Base-by-base conservation (phyloP, 2,329 filamentous ascomycete genomes). In the Cladosporium sp. region DNA sequence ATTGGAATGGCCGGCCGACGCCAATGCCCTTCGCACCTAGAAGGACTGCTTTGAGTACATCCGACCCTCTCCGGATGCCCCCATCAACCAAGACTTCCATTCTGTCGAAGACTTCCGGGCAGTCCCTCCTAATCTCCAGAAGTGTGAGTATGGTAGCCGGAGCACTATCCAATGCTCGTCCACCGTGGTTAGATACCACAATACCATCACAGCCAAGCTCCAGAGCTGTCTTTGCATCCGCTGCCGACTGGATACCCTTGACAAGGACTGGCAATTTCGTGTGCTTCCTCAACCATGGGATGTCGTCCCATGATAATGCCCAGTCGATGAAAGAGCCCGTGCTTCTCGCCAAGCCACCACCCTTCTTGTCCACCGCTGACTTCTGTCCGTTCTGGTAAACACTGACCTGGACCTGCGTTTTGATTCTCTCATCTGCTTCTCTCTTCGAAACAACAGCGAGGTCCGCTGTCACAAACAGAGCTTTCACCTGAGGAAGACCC, bases 31-130 rank as follows among this genome's bases (percentile, higher is more conserved):
- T 81, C 0, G 82, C 84, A 0, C 84, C 84, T 0, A 87, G 69
- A 48, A 80, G 82, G 10, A 87, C 60, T 0, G 82, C 83, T 65
- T 87, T 87, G 59, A 87, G 74, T 2, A 87, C 77, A 61, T 87
- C 84, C 0, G 81, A 81, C 0, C 84, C 84, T 18, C 83, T 70
- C 13, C 76, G 74, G 19, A 87, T 74, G 0, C 84, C 84, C 0
- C 84, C 83, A 56, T 87, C 84, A 6, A 87, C 69, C 51, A 77
- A 81, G 0, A 87, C 77, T 57, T 85, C 80, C 68, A 86, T 74
- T 54, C 68, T 70, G 32, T 77, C 74, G 44, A 86, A 81, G 0
- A 87, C 72, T 53, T 80, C 74, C 0, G 83, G 83, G 38, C 78
- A 81, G 57, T 77, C 62, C 74, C 77, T 55, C 78, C 80, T 79